Percentiles rank a stretch among this genome's conserved stretches.
Conservation (phyloP, 805 yeast genomes). For the Ogataea siamensis region DNA sequence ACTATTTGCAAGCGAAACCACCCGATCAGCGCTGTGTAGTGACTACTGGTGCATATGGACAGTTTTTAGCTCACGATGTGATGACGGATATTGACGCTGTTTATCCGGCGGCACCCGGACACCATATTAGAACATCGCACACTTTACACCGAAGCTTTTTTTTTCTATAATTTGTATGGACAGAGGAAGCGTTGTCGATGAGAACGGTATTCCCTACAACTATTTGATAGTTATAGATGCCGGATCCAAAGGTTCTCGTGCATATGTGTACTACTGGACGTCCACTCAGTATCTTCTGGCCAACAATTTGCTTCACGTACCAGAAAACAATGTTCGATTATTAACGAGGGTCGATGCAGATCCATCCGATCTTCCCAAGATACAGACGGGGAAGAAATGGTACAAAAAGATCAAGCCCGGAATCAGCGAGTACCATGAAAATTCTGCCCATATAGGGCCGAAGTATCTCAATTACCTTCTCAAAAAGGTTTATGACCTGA, state of each 20-base stretch:
- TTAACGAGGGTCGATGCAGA: constrained; percentile 10
- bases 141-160: constrained; percentile 3
- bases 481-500: constrained; percentile 44
- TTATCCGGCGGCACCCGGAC: constrained; percentile 5
- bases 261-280: constrained; percentile 56
- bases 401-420: constrained; percentile 56
- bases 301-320: constrained; percentile 15
- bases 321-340: constrained; percentile 6
- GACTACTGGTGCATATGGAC: neutral
- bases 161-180: constrained; percentile 1
- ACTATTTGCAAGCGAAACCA: neutral
- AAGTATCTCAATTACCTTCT: constrained; percentile 52
- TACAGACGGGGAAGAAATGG: constrained; percentile 43
- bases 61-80: neutral
- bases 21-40: neutral
- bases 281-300: constrained; percentile 35
- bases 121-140: neutral
- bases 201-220: constrained; percentile 51
- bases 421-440: constrained; percentile 46
- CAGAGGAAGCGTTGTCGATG: constrained; percentile 32
- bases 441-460: constrained; percentile 50
- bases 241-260: constrained; percentile 65
- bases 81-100: constrained; percentile 5
- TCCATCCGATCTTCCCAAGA: constrained; percentile 18
- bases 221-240: constrained; percentile 63